A percentile compares a stretch with the other conserved stretches of the same genome.
Evolutionary conservation across 768 basidiomycete species (phyloP).

Genomic region (Phlebiopsis gigantea): DNA sequence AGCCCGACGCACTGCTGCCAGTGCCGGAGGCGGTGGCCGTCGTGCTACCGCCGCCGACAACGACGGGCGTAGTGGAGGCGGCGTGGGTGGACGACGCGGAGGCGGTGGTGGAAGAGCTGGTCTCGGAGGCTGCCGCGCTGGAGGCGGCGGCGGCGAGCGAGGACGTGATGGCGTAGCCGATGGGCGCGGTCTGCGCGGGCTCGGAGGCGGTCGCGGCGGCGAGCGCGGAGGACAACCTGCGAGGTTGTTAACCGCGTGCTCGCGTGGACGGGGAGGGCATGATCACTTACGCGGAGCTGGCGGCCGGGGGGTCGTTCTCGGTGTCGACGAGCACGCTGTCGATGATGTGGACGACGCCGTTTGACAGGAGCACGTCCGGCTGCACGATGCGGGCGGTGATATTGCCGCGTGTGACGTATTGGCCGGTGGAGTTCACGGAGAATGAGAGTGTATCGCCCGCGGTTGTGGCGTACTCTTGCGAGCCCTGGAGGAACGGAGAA

Average conservation of each 20-base stretch:
- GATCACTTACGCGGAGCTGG: conserved; percentile 41
- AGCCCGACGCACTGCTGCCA: not conserved
- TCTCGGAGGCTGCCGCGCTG: not conserved
- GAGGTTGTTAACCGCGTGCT: not conserved
- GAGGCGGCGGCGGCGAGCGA: not conserved
- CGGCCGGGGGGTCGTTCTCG: conserved; percentile 35
- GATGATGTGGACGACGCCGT: conserved; percentile 68
- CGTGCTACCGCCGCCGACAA: not conserved
- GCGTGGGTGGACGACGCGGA: not conserved
- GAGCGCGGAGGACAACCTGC: conserved; percentile 38
- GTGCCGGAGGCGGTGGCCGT: not conserved
- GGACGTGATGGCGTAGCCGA: conserved; percentile 25
- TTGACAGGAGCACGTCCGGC: conserved; percentile 53
- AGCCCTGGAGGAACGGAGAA: conserved; percentile 40
- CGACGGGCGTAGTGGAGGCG: not conserved
- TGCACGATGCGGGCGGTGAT: conserved; percentile 48
- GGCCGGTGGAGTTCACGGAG: conserved; percentile 48
- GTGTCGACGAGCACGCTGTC: conserved; percentile 47
- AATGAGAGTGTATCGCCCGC: conserved; percentile 52
- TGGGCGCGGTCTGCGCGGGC: conserved; percentile 36
- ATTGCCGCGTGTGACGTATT: conserved; percentile 43
- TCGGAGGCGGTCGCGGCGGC: conserved; percentile 33
- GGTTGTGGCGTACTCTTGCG: conserved; percentile 41
- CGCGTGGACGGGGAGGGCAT: not conserved
- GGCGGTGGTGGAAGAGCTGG: not conserved